phyloP scores from a whole-genome alignment of 2,329 filamentous ascomycete genomes.

The Penicillium sp. region DNA sequence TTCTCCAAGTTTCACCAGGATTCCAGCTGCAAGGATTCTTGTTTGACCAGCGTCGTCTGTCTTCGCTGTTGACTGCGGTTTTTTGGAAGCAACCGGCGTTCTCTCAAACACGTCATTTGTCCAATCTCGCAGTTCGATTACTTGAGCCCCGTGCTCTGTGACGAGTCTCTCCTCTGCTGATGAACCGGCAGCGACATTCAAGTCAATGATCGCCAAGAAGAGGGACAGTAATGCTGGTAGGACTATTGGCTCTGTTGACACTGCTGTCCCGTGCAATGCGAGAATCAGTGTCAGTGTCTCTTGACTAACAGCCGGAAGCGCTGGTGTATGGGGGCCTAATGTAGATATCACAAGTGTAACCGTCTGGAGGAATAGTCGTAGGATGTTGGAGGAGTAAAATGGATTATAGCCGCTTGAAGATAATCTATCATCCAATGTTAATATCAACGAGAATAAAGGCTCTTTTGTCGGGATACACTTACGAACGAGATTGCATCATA shows the following conservation, averaged over 20 bases:
- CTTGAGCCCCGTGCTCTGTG: slow-evolving; percentile 66
- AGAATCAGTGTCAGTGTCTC: slow-evolving; percentile 85
- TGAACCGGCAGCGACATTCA: slow-evolving; percentile 56
- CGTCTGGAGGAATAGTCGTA: slow-evolving; percentile 80
- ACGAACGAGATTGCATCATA: slow-evolving; percentile 52
- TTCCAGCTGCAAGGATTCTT: slow-evolving; percentile 64
- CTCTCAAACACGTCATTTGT: slow-evolving; percentile 69
- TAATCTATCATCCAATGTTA: slow-evolving; percentile 22
- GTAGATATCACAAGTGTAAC: slow-evolving; percentile 78
- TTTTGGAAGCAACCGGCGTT: slow-evolving; percentile 46
- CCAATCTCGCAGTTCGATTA: slow-evolving; percentile 88
- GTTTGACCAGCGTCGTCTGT: slow-evolving; percentile 34
- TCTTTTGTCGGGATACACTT: slow-evolving; percentile 17
- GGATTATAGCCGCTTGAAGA: slow-evolving; percentile 49
- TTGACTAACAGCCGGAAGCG: slow-evolving; percentile 72
- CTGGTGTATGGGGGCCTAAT: slow-evolving; percentile 71
- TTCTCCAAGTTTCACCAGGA: slow-evolving; percentile 77
- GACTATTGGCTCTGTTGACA: slow-evolving; percentile 61
- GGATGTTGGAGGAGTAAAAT: slow-evolving; percentile 68
- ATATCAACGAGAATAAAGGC: slow-evolving; percentile 5
- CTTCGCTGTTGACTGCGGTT: slow-evolving; percentile 65
- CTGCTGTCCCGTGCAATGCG: slow-evolving; percentile 52
- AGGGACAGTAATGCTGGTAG: slow-evolving; percentile 73
- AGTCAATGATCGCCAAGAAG: slow-evolving; percentile 73
- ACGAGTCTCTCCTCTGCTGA: slow-evolving; percentile 65